These are phyloP conservation scores for Talaromyces sp. DNA, from an alignment of 2,329 filamentous ascomycete species.

Conservation along the genomic window DNA sequence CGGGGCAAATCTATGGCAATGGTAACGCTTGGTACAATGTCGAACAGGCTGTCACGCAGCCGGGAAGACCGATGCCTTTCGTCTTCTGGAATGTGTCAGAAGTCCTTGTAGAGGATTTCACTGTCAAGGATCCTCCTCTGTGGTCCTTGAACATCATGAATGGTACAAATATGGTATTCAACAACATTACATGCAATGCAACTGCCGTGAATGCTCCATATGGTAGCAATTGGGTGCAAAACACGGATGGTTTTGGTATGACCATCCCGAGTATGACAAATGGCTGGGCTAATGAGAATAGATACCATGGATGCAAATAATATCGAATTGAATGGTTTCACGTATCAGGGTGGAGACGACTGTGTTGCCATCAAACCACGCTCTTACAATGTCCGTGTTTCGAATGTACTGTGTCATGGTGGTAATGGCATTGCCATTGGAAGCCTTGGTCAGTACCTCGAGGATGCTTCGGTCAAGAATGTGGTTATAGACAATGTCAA, in stretches of 20 bases:
- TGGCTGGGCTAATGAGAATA: constrained; percentile 13
- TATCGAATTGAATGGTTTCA: constrained; percentile 49
- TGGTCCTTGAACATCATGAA: constrained; percentile 60
- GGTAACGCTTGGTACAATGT: constrained; percentile 55
- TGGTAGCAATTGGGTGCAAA: constrained; percentile 57
- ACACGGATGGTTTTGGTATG: constrained; percentile 54
- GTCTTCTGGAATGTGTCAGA: constrained; percentile 58
- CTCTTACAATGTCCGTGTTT: constrained; percentile 56
- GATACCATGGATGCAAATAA: constrained; percentile 56
- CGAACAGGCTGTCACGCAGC: constrained; percentile 47
- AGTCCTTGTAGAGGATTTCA: constrained; percentile 53
- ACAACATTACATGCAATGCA: constrained; percentile 52
- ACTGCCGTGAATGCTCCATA: constrained; percentile 50
- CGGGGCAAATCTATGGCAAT: constrained; percentile 55
- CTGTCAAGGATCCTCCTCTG: constrained; percentile 50
- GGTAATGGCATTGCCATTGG: constrained; percentile 55
- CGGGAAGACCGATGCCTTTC: constrained; percentile 57
- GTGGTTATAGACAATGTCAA: constrained; percentile 48
- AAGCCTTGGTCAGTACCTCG: constrained; percentile 54
- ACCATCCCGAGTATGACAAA: neutral
- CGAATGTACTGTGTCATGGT: constrained; percentile 54
- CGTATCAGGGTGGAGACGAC: constrained; percentile 57
- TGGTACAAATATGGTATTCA: constrained; percentile 52
- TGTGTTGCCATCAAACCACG: constrained; percentile 63
- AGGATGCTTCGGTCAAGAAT: constrained; percentile 53